phyloP scores from a whole-genome alignment of 352 stramenopile genomes.

The Globisporangium paroecandrum region DNA sequence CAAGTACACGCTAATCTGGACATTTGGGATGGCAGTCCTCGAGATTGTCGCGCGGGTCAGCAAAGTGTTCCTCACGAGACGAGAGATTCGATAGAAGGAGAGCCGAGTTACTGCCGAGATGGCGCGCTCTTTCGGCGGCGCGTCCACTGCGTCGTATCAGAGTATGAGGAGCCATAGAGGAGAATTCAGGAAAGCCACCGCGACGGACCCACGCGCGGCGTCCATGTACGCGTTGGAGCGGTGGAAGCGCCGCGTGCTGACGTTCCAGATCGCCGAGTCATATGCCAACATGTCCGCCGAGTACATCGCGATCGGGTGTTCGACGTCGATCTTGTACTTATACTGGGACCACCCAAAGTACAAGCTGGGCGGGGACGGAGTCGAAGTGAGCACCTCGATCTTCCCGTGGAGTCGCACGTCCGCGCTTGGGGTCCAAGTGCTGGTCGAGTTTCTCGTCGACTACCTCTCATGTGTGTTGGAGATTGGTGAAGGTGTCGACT shows the following conservation, averaged over 20 bases:
- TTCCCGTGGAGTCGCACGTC: neutral
- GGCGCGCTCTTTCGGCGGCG: neutral
- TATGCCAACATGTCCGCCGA: slow-evolving; percentile 51
- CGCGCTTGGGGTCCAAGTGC: slow-evolving; percentile 6
- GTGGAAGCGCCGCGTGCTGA: slow-evolving; percentile 27
- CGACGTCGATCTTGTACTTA: slow-evolving; percentile 38
- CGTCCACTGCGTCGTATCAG: neutral
- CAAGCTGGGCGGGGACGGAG: neutral
- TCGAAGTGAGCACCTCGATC: neutral
- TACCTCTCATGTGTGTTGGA: slow-evolving; percentile 20
- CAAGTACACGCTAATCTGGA: slow-evolving; percentile 20
- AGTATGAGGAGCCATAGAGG: neutral
- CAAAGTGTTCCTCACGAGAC: slow-evolving; percentile 14
- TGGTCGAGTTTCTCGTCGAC: slow-evolving; percentile 14
- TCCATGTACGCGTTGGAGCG: slow-evolving; percentile 17
- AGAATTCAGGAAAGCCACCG: neutral
- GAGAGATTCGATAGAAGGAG: slow-evolving; percentile 2
- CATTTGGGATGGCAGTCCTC: slow-evolving; percentile 25
- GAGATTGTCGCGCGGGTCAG: slow-evolving; percentile 26
- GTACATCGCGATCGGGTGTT: slow-evolving; percentile 49
- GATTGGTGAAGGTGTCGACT: slow-evolving; percentile 10
- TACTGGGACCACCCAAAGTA: slow-evolving; percentile 37
- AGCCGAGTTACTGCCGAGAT: neutral
- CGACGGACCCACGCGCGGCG: neutral
- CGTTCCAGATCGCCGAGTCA: slow-evolving; percentile 33